Evolutionary conservation across 176 grass and related monocot genomes (phyloP).

Genomic region (Typha latifolia): DNA sequence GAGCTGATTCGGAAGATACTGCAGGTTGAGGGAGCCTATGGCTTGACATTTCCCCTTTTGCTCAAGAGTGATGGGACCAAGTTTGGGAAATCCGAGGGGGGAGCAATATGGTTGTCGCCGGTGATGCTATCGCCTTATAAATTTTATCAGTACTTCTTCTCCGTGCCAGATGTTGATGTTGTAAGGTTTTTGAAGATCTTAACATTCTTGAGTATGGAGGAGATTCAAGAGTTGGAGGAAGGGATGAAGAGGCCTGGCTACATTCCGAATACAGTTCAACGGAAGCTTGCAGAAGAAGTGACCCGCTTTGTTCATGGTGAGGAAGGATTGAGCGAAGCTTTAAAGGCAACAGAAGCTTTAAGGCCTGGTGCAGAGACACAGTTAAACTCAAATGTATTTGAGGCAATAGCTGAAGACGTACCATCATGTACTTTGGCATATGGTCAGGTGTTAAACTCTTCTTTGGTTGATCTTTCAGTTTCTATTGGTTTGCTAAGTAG

Average conservation of each 20-base stretch:
- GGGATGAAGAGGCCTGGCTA: slow-evolving; percentile 69
- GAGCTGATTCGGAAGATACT: slow-evolving; percentile 89
- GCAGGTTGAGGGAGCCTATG: slow-evolving; percentile 76
- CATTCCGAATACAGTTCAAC: slow-evolving; percentile 63
- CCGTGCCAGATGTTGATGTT: slow-evolving; percentile 63
- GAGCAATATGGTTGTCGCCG: slow-evolving; percentile 70
- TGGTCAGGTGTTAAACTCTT: slow-evolving; percentile 66
- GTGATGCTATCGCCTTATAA: slow-evolving; percentile 80
- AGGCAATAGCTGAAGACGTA: slow-evolving; percentile 80
- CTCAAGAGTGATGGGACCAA: slow-evolving; percentile 83
- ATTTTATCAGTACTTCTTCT: slow-evolving; percentile 89
- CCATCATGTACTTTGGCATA: slow-evolving; percentile 64
- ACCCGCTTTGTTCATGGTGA: slow-evolving; percentile 82
- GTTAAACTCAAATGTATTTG: slow-evolving; percentile 63
- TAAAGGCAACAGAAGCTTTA: slow-evolving; percentile 76
- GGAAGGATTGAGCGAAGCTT: slow-evolving; percentile 69
- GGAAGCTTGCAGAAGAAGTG: slow-evolving; percentile 86
- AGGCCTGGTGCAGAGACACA: slow-evolving; percentile 61
- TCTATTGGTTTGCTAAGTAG: slow-evolving; percentile 66
- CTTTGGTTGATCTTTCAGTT: slow-evolving; percentile 78
- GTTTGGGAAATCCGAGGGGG: slow-evolving; percentile 86
- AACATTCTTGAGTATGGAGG: slow-evolving; percentile 68
- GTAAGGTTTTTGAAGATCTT: slow-evolving; percentile 73
- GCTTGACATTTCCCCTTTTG: slow-evolving; percentile 79
- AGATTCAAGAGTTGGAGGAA: slow-evolving; percentile 71